phyloP scores from a whole-genome alignment of 2,329 filamentous ascomycete species.

The Daldinia eschscholtzii region DNA sequence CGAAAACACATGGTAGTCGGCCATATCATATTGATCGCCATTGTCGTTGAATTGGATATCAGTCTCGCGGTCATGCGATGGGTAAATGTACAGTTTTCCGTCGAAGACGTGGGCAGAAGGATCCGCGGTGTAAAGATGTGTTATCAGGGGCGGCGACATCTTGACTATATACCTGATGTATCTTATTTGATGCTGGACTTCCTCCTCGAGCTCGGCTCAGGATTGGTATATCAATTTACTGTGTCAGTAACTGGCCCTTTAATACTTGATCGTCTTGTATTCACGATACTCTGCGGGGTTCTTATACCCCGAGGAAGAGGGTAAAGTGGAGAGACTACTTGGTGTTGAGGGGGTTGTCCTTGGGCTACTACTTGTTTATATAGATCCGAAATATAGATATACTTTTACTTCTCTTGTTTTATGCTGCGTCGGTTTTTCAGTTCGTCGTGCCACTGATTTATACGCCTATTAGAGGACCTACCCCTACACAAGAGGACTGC shows the following conservation, averaged over 20 bases:
- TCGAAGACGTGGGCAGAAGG: constrained; percentile 86
- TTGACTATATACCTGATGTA: constrained; percentile 31
- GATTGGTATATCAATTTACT: neutral
- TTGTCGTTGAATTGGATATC: constrained; percentile 83
- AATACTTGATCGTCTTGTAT: constrained; percentile 3
- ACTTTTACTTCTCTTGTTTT: constrained; percentile 11
- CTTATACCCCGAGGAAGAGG: constrained; percentile 34
- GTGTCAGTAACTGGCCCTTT: neutral
- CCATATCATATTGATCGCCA: constrained; percentile 88
- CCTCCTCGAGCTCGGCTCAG: neutral
- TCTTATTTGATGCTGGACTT: neutral
- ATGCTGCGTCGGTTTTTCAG: neutral
- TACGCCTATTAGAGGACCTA: neutral
- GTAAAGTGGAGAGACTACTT: constrained; percentile 45
- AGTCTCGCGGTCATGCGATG: constrained; percentile 82
- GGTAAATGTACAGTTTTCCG: constrained; percentile 81
- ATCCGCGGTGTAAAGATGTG: constrained; percentile 82
- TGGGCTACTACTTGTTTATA: neutral
- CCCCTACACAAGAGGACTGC: neutral
- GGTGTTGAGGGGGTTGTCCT: constrained; percentile 45
- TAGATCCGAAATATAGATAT: neutral
- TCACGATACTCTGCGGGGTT: constrained; percentile 17
- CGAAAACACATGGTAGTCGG: constrained; percentile 84
- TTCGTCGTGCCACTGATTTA: constrained; percentile 21
- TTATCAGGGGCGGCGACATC: constrained; percentile 74